Conservation (phyloP, 208 protist species). For the Leishmania aethiopica region DNA sequence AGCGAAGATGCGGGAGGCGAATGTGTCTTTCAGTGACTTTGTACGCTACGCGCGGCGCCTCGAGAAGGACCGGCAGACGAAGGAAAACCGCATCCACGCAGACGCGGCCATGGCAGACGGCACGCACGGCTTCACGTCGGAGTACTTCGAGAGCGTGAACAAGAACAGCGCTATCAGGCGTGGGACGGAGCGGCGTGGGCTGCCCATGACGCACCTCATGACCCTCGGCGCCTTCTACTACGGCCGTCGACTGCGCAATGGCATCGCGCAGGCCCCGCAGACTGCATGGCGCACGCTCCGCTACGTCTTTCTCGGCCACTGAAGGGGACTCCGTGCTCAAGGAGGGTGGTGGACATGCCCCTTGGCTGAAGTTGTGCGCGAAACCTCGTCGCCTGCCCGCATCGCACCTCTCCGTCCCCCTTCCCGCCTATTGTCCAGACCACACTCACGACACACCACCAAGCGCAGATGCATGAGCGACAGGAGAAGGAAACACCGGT, state of each 20-base stretch:
- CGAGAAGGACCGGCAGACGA: slow-evolving; percentile 29
- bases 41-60: slow-evolving; percentile 39
- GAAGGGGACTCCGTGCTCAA: not conserved
- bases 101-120: slow-evolving; percentile 46
- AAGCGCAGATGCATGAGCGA: not conserved
- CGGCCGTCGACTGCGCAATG: slow-evolving; percentile 11
- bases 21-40: slow-evolving; percentile 46
- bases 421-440: not conserved
- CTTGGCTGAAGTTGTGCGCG: not conserved
- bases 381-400: not conserved
- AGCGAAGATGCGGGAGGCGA: slow-evolving; percentile 21
- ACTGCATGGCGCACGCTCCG: slow-evolving; percentile 35
- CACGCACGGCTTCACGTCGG: slow-evolving; percentile 73
- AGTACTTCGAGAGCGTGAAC: slow-evolving; percentile 59
- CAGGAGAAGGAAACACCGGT: not conserved
- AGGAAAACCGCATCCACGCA: slow-evolving; percentile 32
- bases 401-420: not conserved
- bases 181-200: not conserved
- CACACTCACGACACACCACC: not conserved
- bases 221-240: slow-evolving; percentile 36
- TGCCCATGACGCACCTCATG: slow-evolving; percentile 7
- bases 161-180: slow-evolving; percentile 17
- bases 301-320: slow-evolving; percentile 43
- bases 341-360: not conserved
- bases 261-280: slow-evolving; percentile 23